These are phyloP conservation scores for Leccinum subtestaceum DNA, from an alignment of 768 basidiomycete genomes.

Conservation along the genomic window DNA sequence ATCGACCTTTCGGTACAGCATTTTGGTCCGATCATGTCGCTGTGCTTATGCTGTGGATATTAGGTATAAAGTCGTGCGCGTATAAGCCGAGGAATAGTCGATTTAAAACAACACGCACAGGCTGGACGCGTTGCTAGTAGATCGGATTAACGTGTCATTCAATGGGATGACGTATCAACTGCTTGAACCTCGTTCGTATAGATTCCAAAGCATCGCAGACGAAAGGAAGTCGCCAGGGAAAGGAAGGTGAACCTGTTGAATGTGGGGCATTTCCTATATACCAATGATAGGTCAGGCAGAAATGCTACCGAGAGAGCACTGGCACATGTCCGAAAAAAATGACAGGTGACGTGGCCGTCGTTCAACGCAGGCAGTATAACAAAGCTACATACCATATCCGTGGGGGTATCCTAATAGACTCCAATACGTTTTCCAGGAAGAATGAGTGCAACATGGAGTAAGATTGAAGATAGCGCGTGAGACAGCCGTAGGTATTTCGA, in stretches of 20 bases:
- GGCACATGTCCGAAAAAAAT: no score
- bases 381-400: no score
- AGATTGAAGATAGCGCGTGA: background rate
- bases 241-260: background rate
- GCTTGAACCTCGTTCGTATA: background rate
- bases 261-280: background rate
- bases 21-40: background rate
- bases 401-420: no score
- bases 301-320: no score
- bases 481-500: background rate
- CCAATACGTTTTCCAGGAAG: no score
- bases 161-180: background rate
- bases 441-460: background rate
- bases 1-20: background rate
- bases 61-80: background rate
- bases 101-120: background rate
- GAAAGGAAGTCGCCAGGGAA: background rate
- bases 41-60: background rate
- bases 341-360: no score
- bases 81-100: background rate
- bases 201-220: no score
- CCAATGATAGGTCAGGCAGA: no score
- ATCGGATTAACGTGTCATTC: background rate
- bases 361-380: no score
- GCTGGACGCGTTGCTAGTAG: background rate